A percentile compares a stretch with the other conserved stretches of the same genome.
These are phyloP conservation scores for Aspergillus conjunctus DNA, from an alignment of 495 filamentous ascomycete genomes.

Conservation along the genomic window DNA sequence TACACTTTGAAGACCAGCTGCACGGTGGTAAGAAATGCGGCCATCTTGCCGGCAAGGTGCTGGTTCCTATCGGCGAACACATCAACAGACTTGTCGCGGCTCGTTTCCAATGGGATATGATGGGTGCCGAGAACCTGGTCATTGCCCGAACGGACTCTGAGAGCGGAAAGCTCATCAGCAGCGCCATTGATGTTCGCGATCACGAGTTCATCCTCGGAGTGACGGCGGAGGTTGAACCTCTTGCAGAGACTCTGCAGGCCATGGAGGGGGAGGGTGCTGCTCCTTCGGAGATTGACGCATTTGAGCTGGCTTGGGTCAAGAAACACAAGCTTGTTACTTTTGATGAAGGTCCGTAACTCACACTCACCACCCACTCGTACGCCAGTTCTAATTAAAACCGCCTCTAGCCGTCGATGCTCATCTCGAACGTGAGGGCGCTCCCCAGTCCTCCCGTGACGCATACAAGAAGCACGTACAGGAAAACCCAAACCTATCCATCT, in stretches of 20 bases:
- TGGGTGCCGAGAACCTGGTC: constrained; percentile 91
- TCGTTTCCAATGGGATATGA: constrained; percentile 96
- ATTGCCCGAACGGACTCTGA: constrained; percentile 96
- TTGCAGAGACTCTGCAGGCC: constrained; percentile 85
- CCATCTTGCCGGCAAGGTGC: constrained; percentile 93
- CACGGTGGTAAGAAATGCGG: constrained; percentile 99
- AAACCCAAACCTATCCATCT: constrained; percentile 73
- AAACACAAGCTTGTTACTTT: constrained; percentile 84
- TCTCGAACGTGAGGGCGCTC: constrained; percentile 62
- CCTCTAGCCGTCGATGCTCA: constrained; percentile 68
- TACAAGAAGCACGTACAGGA: constrained; percentile 63
- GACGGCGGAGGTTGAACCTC: constrained; percentile 66
- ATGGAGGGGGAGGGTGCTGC: constrained; percentile 83
- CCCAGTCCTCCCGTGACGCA: constrained; percentile 59
- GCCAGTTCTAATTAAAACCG: constrained; percentile 23
- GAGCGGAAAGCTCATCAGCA: constrained; percentile 85
- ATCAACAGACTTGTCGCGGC: constrained; percentile 92
- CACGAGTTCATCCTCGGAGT: constrained; percentile 96
- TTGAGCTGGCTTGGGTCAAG: constrained; percentile 89
- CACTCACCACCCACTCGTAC: background rate
- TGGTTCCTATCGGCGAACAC: constrained; percentile 92
- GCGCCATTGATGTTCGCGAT: constrained; percentile 87
- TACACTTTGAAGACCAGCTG: constrained; percentile 97
- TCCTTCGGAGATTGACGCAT: constrained; percentile 77
- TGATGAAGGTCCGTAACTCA: constrained; percentile 67